phyloP scores from a whole-genome alignment of 148 eudicot species.

The Chenopodium quinoa region DNA sequence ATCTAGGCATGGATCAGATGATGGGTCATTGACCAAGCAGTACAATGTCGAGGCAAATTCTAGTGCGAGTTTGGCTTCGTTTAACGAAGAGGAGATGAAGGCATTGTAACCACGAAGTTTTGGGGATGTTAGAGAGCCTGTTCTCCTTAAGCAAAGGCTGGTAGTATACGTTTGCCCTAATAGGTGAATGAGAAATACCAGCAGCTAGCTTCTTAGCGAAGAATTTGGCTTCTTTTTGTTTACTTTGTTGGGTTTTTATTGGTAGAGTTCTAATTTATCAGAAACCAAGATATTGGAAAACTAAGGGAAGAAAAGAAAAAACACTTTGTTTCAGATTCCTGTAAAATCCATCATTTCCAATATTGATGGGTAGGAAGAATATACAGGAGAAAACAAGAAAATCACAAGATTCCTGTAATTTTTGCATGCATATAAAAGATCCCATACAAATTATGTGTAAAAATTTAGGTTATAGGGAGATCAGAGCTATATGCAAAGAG shows the following conservation, averaged over 20 bases:
- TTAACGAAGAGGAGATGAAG: constrained; percentile 34
- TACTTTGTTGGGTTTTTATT: background rate
- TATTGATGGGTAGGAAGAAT: constrained; percentile 7
- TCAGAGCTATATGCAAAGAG: background rate
- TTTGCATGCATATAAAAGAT: background rate
- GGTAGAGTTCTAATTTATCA: constrained; percentile 15
- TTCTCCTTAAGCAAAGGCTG: background rate
- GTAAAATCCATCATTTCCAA: constrained; percentile 13
- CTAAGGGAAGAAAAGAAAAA: background rate
- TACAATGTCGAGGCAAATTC: constrained; percentile 10
- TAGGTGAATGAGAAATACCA: background rate
- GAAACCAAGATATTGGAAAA: background rate
- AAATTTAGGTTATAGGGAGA: background rate
- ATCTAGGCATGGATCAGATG: constrained; percentile 32
- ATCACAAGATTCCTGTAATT: background rate
- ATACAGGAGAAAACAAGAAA: background rate
- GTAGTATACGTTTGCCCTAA: background rate
- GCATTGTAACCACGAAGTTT: background rate
- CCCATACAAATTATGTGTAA: constrained; percentile 15
- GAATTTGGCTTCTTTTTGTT: constrained; percentile 14
- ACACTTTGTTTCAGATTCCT: background rate
- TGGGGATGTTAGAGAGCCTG: background rate
- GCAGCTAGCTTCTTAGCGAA: constrained; percentile 4
- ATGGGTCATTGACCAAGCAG: constrained; percentile 29
- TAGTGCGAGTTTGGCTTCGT: constrained; percentile 14